These are phyloP conservation scores for Hortaea werneckii DNA, from an alignment of 2,329 filamentous ascomycete species.

Conservation along the genomic window DNA sequence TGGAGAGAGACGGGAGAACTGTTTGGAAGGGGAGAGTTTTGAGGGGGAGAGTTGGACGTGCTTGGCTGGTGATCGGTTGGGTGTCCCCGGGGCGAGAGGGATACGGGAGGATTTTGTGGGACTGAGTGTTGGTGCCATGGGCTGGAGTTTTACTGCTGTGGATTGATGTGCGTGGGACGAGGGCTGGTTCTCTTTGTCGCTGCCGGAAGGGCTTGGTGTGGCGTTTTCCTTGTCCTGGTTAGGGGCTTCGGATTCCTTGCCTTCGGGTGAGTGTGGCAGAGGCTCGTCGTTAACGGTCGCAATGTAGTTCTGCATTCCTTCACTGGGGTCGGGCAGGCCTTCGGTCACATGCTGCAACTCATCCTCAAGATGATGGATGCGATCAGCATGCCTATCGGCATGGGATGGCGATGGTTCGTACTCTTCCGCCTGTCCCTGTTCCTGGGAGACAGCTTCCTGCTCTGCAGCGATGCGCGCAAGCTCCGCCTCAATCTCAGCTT, in stretches of 20 bases:
- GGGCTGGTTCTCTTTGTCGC: slow-evolving; percentile 30
- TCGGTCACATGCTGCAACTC: slow-evolving; percentile 12
- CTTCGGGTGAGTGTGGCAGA: not conserved
- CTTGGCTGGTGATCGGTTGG: slow-evolving; percentile 20
- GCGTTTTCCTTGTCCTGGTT: not conserved
- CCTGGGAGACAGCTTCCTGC: slow-evolving; percentile 12
- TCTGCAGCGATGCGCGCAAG: slow-evolving; percentile 21
- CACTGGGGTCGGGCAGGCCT: slow-evolving; percentile 3
- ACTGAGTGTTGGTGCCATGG: slow-evolving; percentile 8
- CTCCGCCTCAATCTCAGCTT: slow-evolving; percentile 24
- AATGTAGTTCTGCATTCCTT: slow-evolving; percentile 5
- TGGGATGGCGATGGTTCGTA: slow-evolving; percentile 25
- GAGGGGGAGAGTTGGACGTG: slow-evolving; percentile 3
- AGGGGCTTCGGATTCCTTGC: not conserved
- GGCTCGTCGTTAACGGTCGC: slow-evolving; percentile 3
- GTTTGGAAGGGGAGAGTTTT: slow-evolving; percentile 30
- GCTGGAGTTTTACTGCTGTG: slow-evolving; percentile 20
- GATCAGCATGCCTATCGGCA: slow-evolving; percentile 9
- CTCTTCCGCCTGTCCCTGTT: slow-evolving; percentile 26
- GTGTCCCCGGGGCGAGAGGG: slow-evolving; percentile 33
- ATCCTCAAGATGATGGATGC: slow-evolving; percentile 12
- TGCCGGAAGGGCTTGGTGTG: slow-evolving; percentile 18
- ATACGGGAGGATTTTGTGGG: slow-evolving; percentile 28
- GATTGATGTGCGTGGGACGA: slow-evolving; percentile 23
- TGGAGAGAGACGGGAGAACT: slow-evolving; percentile 40